Conservation (phyloP, 129 eudicot species). For the Flaveria bidentis region DNA sequence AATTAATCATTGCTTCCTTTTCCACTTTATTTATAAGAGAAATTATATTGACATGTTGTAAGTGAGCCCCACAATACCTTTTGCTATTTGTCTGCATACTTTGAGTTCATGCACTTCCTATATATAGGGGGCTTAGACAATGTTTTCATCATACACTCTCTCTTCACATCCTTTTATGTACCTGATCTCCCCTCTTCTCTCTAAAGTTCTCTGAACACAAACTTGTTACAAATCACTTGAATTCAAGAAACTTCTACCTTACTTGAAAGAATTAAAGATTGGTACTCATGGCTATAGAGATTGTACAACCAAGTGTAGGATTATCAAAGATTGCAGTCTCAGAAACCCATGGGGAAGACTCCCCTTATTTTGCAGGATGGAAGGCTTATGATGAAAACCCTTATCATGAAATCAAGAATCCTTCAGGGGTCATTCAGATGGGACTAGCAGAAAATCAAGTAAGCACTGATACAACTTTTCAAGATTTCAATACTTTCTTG, state of each 20-base stretch:
- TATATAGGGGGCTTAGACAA: constrained; percentile 31
- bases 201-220: constrained; percentile 2
- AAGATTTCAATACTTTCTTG: neutral
- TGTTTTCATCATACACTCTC: constrained; percentile 38
- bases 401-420: constrained; percentile 63
- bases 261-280: neutral
- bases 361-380: constrained; percentile 99
- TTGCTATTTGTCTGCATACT: constrained; percentile 21
- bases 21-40: constrained; percentile 14
- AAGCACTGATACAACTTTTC: constrained; percentile 27
- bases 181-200: constrained; percentile 8
- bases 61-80: constrained; percentile 34
- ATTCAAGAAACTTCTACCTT: neutral
- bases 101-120: constrained; percentile 31
- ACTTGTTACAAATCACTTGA: constrained; percentile 9
- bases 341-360: constrained; percentile 95
- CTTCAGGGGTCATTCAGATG: constrained; percentile 93
- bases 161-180: constrained; percentile 19
- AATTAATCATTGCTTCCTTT: constrained; percentile 61
- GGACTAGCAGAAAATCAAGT: constrained; percentile 99
- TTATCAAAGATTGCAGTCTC: constrained; percentile 76
- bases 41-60: constrained; percentile 34
- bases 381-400: constrained; percentile 97
- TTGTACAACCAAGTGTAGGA: constrained; percentile 52
- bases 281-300: constrained; percentile 66